Base-by-base conservation (phyloP, 1,284 basidiomycete genomes). In the Tilletia horrida region DNA sequence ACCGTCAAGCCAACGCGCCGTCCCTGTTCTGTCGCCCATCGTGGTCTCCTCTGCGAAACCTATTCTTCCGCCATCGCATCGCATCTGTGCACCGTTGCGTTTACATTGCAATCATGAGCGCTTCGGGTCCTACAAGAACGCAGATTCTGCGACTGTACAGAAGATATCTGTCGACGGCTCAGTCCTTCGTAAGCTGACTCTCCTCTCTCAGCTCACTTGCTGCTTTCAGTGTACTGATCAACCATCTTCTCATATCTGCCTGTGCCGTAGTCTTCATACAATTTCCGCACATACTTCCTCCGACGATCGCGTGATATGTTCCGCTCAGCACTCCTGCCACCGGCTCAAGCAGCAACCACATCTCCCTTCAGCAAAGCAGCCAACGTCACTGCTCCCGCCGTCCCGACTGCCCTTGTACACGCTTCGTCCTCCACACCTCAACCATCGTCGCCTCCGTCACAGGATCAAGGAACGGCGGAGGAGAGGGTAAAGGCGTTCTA, bases 261-360 rank as follows among this genome's bases (percentile, higher is more conserved):
- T 6, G 18, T 48, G 45, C 29, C 35, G n/a, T 70, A 81, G 79
- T 71, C 76, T 1, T 77, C 79, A 27, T 81, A 81, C 75, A 80
- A 79, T 69, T 81, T 81, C 71, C 78, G 80, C 55, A 80, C 79
- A 47, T 81, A 81, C 70, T 81, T 81, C 67, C 64, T 80, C 61
- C 71, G 80, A 25, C 76, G 80, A 2, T 76, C 78, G 29, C 74
- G 80, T 35, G 80, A 81, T 68, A 71, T 75, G 66, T 81, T 81
- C 74, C 73, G 80, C 29, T 69, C 76, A 2, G 70, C 71, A 25
- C 68, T 81, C 18, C 64, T 79, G 40, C 70, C 70, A 1, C 23
- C 55, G 14, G 23, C 61, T 21, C 43, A 63, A 1, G 66, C 66
- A 13, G 57, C 55, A 3, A 31, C 62, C 18, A 59, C 67, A 9